Evolutionary conservation across 2,329 filamentous ascomycete genomes (phyloP).

Genomic region (Fusarium nygamai): DNA sequence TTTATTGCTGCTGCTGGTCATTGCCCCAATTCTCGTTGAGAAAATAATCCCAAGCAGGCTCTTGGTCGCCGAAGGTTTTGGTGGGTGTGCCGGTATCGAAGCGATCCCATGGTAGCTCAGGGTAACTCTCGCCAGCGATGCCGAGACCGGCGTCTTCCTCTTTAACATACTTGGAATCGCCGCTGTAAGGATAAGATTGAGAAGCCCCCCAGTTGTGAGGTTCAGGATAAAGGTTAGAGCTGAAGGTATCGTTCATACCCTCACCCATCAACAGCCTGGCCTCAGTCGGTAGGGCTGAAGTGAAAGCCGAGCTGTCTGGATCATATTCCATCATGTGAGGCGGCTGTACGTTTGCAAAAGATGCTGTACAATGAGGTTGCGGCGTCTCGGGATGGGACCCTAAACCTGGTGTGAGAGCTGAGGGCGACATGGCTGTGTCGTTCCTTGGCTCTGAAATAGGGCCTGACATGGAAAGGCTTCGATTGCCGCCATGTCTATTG

Average conservation of each 20-base stretch:
- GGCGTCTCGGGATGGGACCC: conserved; percentile 38
- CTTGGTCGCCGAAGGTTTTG: conserved; percentile 35
- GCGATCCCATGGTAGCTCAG: conserved; percentile 22
- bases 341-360: conserved; percentile 14
- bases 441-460: conserved; percentile 28
- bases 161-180: conserved; percentile 23
- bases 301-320: conserved; percentile 51
- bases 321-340: conserved; percentile 37
- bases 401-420: conserved; percentile 43
- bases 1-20: conserved; percentile 28
- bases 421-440: conserved; percentile 36
- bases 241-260: conserved; percentile 18
- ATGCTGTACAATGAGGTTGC: conserved; percentile 32
- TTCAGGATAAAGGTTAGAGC: conserved; percentile 11
- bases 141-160: conserved; percentile 9
- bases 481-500: conserved; percentile 17
- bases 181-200: conserved; percentile 6
- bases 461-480: conserved; percentile 32
- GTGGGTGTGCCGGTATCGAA: conserved; percentile 4
- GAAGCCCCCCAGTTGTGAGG: conserved; percentile 9
- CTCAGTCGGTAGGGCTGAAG: conserved; percentile 54
- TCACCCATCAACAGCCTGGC: conserved; percentile 52
- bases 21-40: conserved; percentile 45
- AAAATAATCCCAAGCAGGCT: conserved; percentile 46
- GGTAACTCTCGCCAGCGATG: conserved; percentile 12